Evolutionary conservation across 305 asterid genomes (phyloP).

Genomic region (Solanum hybrid): DNA sequence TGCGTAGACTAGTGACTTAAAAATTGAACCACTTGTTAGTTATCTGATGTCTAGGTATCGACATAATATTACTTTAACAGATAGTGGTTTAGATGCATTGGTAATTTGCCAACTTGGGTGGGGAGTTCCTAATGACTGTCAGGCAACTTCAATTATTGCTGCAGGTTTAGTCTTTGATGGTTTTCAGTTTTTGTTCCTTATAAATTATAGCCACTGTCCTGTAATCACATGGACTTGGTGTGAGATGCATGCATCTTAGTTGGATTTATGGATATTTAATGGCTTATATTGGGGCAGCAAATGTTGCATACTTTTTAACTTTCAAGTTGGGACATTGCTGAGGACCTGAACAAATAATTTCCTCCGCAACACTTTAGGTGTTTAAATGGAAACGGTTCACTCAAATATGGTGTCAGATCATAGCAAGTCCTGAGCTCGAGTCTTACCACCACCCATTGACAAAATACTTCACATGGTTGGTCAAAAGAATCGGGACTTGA

Average conservation of each 20-base stretch:
- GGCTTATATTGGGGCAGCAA: not conserved
- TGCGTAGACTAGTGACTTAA: not conserved
- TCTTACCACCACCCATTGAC: not conserved
- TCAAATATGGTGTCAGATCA: not conserved
- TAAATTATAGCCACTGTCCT: not conserved
- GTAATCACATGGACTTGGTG: not conserved
- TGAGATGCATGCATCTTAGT: conserved; percentile 4
- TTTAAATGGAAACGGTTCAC: not conserved
- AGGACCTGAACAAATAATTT: not conserved
- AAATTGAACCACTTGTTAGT: not conserved
- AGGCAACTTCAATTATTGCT: not conserved
- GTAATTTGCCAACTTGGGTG: not conserved
- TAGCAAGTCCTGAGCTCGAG: not conserved
- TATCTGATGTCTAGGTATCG: not conserved
- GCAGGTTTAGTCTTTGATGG: not conserved
- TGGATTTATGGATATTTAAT: conserved; percentile 1
- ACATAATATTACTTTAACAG: not conserved
- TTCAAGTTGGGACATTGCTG: not conserved
- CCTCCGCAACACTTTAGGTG: not conserved
- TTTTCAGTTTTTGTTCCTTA: not conserved
- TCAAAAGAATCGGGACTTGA: not conserved
- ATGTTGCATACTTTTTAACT: not conserved
- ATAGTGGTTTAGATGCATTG: not conserved
- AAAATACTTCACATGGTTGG: not conserved
- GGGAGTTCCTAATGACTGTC: not conserved